Base-by-base conservation (phyloP, 345 rosid genomes). In the Bruguiera gymnorhiza region DNA sequence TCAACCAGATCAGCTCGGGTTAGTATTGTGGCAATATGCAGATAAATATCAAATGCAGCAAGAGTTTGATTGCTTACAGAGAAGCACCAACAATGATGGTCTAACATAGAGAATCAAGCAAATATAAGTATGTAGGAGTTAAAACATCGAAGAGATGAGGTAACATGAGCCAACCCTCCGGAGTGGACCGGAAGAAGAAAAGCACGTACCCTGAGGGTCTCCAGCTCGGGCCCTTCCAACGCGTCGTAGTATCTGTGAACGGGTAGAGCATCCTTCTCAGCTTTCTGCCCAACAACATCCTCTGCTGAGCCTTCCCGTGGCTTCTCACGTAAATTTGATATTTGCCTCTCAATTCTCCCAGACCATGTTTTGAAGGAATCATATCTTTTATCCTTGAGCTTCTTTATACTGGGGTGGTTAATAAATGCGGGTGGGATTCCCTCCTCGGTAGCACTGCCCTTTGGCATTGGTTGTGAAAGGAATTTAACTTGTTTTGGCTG, bases 311-410 rank as follows among this genome's bases (percentile, higher is more conserved):
- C 1, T 57, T 72, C 75, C 6, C 58, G 72, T 2, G 90, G 86
- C 82, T 66, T 90, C 48, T 90, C 89, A 0, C 88, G 88, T 34
- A 93, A 66, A 71, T 76, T 80, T 1, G 96, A 69, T 27, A 91
- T 54, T 80, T 91, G 94, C 72, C 92, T 84, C 83, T 93, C 97
- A 10, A 93, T 83, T 75, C 72, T 89, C 64, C 94, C 96, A 0
- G 98, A 91, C 91, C 92, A 88, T 23, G 98, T 93, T 67, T 90
- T 91, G 85, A 93, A 91, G 6, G 96, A 79, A 78, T 93, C 92
- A 73, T 61, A 91, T 63, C 96, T 78, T 30, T 68, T 84, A 71
- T 91, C 97, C 73, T 68, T 87, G 48, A 76, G 71, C 68, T 75
- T 81, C 23, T 21, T 76, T 20, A 67, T 61, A 57, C 70, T 62